Conservation (phyloP, 2,329 filamentous ascomycete species). For the Neopestalotiopsis sp. region DNA sequence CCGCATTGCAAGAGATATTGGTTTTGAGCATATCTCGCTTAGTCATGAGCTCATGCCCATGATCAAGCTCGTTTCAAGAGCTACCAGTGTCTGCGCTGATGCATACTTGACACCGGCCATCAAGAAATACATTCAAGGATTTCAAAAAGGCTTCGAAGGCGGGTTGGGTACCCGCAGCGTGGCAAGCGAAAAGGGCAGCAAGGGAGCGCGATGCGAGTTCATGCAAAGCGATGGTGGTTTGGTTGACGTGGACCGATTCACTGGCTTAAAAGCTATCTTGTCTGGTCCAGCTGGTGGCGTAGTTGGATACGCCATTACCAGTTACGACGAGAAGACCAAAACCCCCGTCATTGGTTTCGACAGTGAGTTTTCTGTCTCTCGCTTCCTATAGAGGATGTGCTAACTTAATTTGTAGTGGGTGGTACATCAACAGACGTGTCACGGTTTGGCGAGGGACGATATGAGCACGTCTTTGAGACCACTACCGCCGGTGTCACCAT, state of each 20-base stretch:
- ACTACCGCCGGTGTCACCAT: conserved; percentile 94
- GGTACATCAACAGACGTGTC: conserved; percentile 93
- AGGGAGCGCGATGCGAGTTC: conserved; percentile 85
- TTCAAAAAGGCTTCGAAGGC: conserved; percentile 80
- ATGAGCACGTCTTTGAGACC: conserved; percentile 94
- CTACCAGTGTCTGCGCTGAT: conserved; percentile 79
- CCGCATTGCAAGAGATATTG: conserved; percentile 76
- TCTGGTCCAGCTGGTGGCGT: conserved; percentile 93
- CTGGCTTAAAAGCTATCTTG: conserved; percentile 82
- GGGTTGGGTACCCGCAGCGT: conserved; percentile 79
- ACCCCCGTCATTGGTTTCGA: conserved; percentile 93
- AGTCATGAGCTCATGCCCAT: conserved; percentile 87
- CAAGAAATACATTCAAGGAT: conserved; percentile 74
- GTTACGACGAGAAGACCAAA: conserved; percentile 81
- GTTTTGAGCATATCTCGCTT: conserved; percentile 81
- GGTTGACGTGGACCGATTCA: conserved; percentile 80
- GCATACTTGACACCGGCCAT: conserved; percentile 82
- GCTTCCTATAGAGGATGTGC: not conserved
- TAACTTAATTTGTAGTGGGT: conserved; percentile 47
- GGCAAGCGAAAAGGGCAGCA: conserved; percentile 65
- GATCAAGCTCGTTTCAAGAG: conserved; percentile 80
- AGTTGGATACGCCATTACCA: conserved; percentile 90
- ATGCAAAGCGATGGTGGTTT: conserved; percentile 87
- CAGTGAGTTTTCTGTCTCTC: conserved; percentile 40
- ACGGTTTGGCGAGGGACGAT: conserved; percentile 81